These are phyloP conservation scores for Penicillium sp. DNA, from an alignment of 2,329 filamentous ascomycete species.

Conservation along the genomic window DNA sequence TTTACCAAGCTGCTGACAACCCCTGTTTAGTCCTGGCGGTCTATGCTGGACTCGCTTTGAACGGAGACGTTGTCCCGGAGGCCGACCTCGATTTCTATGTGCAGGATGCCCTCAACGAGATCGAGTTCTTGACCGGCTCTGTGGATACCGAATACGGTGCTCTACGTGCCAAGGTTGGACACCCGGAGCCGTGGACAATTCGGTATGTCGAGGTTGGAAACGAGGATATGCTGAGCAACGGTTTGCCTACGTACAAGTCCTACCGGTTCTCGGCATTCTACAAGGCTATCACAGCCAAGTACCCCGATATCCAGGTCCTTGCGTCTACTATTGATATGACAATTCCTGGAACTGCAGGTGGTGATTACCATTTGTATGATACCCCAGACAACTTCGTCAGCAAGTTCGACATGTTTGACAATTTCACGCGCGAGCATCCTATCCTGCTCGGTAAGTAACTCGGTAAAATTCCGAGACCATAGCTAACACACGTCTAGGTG, in stretches of 20 bases:
- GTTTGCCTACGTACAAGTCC: constrained; percentile 52
- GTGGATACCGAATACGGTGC: constrained; percentile 38
- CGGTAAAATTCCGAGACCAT: not conserved
- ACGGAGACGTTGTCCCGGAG: constrained; percentile 40
- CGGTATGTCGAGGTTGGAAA: constrained; percentile 67
- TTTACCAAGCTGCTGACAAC: not conserved
- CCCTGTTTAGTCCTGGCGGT: constrained; percentile 39
- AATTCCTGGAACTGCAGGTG: constrained; percentile 26
- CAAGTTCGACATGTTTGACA: constrained; percentile 57
- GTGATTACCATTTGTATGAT: constrained; percentile 53
- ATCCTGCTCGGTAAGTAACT: constrained; percentile 26
- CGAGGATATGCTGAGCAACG: constrained; percentile 62
- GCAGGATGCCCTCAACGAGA: constrained; percentile 38
- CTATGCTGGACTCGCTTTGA: constrained; percentile 47
- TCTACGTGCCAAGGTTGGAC: constrained; percentile 59
- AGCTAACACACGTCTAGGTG: constrained; percentile 16
- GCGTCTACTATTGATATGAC: constrained; percentile 31
- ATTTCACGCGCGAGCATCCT: constrained; percentile 31
- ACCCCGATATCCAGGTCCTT: constrained; percentile 56
- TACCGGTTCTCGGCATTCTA: constrained; percentile 61
- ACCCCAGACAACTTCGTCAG: constrained; percentile 53
- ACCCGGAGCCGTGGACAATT: constrained; percentile 61
- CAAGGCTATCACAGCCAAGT: constrained; percentile 56
- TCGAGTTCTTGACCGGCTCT: constrained; percentile 32
- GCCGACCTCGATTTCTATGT: constrained; percentile 36